A percentile compares a stretch with the other conserved stretches of the same genome.
phyloP scores from a whole-genome alignment of 495 filamentous ascomycete species.

The Tuber borchii region DNA sequence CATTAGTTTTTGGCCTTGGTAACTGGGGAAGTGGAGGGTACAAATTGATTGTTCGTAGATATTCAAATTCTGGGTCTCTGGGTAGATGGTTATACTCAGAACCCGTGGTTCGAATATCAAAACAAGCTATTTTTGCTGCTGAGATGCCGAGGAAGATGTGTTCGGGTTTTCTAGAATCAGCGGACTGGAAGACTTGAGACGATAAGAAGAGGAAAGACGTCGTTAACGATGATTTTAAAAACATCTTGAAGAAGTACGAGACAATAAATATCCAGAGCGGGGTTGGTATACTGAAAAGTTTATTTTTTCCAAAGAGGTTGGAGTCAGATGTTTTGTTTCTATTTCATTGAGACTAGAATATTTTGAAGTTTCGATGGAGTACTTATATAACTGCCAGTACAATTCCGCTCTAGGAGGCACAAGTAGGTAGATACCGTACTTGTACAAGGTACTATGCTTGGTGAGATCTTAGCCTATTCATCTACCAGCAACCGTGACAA shows the following conservation, averaged over 20 bases:
- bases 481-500: background rate
- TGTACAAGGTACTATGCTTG: too few species aligned
- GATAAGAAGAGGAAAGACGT: background rate
- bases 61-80: background rate
- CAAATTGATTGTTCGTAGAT: background rate
- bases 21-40: background rate
- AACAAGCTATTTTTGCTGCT: background rate
- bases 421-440: background rate
- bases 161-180: background rate
- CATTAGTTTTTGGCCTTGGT: background rate
- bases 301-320: background rate
- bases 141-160: background rate
- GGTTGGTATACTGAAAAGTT: background rate
- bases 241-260: background rate
- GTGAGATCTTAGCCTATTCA: background rate
- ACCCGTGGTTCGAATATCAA: background rate
- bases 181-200: background rate
- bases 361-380: background rate
- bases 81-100: background rate
- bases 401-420: background rate
- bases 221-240: background rate
- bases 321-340: background rate
- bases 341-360: background rate
- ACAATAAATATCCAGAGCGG: background rate
- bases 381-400: background rate